Conservation (phyloP, 225 moss, liverwort and hornwort genomes). For the Asterella californica region DNA sequence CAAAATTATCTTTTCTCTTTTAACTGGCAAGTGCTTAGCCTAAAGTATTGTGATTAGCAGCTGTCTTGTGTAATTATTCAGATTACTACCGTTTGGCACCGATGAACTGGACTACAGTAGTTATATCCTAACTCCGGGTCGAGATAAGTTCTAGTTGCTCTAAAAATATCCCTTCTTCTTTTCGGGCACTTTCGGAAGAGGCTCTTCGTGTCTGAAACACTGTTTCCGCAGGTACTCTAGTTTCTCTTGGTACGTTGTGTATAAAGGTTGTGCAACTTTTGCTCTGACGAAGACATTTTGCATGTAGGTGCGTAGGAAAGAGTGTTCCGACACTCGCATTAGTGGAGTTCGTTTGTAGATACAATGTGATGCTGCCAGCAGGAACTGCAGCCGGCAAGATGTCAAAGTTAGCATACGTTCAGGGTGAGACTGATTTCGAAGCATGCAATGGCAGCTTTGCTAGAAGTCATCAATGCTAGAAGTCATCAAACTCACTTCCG, state of each 20-base stretch:
- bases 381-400: constrained; percentile 41
- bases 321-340: constrained; percentile 66
- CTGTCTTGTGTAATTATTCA: no score
- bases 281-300: constrained; percentile 52
- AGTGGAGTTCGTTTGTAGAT: constrained; percentile 42
- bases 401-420: neutral
- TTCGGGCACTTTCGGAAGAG: constrained; percentile 42
- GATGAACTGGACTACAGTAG: no score
- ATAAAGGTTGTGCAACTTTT: constrained; percentile 58
- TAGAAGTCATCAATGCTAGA: no score
- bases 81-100: no score
- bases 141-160: no score
- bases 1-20: no score
- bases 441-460: no score
- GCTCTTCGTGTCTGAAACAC: constrained; percentile 61
- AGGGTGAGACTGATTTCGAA: neutral
- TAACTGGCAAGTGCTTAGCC: no score
- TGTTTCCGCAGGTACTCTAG: constrained; percentile 57
- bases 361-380: constrained; percentile 53
- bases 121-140: no score
- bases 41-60: no score
- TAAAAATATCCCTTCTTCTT: constrained; percentile 54
- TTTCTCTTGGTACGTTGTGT: constrained; percentile 64
- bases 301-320: constrained; percentile 56
- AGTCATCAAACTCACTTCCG: no score